These are phyloP conservation scores for Geotrichum cucujoidarum DNA, from an alignment of 1,139 yeast species.

Conservation along the genomic window DNA sequence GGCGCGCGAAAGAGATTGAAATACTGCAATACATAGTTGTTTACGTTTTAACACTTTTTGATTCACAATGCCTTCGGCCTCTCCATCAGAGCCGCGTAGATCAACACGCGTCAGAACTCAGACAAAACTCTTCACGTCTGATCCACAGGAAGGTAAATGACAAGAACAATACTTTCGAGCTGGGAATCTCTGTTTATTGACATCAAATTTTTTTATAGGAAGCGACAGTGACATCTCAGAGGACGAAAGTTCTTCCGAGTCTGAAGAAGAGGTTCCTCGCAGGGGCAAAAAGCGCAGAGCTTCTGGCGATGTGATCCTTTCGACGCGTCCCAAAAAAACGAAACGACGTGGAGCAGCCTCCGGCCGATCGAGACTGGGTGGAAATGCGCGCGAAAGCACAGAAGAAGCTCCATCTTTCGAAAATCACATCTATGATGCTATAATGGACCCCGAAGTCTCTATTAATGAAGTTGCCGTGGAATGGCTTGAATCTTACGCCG, in stretches of 20 bases:
- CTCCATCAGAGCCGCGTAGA: not conserved
- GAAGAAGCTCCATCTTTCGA: conserved; percentile 17
- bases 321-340: conserved; percentile 3
- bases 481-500: conserved; percentile 60
- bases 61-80: too few species aligned
- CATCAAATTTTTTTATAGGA: not conserved
- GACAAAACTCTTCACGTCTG: conserved; percentile 8
- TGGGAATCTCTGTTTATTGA: not conserved
- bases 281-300: conserved; percentile 9
- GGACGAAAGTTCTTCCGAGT: conserved; percentile 7
- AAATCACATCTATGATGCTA: conserved; percentile 25
- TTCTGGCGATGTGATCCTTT: not conserved
- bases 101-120: conserved; percentile 12
- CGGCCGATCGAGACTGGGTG: not conserved
- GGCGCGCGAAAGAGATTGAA: too few species aligned
- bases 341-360: conserved; percentile 4
- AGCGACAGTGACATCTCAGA: conserved; percentile 3
- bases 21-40: too few species aligned
- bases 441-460: conserved; percentile 44
- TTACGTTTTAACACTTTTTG: too few species aligned
- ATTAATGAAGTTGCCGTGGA: conserved; percentile 58
- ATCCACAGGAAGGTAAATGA: conserved; percentile 4
- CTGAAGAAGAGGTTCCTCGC: conserved; percentile 1
- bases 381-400: not conserved
- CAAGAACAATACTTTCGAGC: too few species aligned